Evolutionary conservation across 2,329 filamentous ascomycete species (phyloP), one percentile per base, ranked within the genome.

Genomic region (Trichoderma gracile): DNA sequence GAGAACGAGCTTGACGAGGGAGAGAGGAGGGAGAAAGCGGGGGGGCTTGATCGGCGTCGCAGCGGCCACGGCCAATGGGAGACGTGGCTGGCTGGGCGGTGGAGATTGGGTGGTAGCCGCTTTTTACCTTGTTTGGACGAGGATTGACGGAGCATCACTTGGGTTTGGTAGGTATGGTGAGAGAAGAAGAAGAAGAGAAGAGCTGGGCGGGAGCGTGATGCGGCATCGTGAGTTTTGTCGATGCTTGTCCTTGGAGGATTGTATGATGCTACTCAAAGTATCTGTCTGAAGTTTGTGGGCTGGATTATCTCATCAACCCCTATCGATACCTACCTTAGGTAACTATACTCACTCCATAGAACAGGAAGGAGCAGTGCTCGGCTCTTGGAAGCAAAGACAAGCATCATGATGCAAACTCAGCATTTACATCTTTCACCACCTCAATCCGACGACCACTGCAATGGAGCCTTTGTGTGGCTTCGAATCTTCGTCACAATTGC

Each of bases 11-110:
- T n/a, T n/a, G n/a, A 60, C 33, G 52, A 42, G 57, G 25, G 57
- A 46, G 15, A 47, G 43, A 25, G 19, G 38, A 45, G 58, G 53
- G 47, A 52, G 58, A 53, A 38, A 43, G 43, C 43, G 58, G 46
- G 58, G 58, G 58, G 57, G 30, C 38, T 43, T 25, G 38, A 49
- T 40, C 33, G 42, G 40, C 23, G 25, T 57, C 14, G 23, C n/a
- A 27, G 27, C n/a, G 17, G 5, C n/a, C 7, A 19, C 21, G 21
- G 45, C 56, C 56, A 59, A 59, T 59, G 19, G 46, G 30, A 40
- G 45, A 15, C 30, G 30, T 14, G 52, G 21, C 38, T 38, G 30
- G 52, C 30, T 30, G 27, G 49, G n/a, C 49, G 49, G 49, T 52
- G 49, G 49, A 27, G 49, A 52, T 33, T 5, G 14, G 12, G 21